phyloP scores from a whole-genome alignment of 495 filamentous ascomycete species.

The Lasiosphaeria hispida region DNA sequence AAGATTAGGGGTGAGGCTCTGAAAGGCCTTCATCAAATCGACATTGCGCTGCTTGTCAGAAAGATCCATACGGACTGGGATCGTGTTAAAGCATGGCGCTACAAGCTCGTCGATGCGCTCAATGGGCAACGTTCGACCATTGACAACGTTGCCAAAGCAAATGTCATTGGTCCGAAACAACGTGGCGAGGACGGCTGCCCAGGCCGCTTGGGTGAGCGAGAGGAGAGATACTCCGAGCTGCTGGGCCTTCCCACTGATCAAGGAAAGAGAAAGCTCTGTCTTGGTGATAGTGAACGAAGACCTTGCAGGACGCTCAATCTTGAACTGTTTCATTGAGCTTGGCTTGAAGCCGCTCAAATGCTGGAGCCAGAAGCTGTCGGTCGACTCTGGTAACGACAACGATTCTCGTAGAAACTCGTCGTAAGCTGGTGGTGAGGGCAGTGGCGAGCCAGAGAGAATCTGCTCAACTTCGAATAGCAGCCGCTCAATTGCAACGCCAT shows the following conservation, averaged over 20 bases:
- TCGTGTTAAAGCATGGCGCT: slow-evolving; percentile 84
- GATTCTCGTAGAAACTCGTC: slow-evolving; percentile 38
- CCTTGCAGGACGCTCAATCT: not conserved
- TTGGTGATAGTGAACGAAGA: not conserved
- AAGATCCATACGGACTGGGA: slow-evolving; percentile 68
- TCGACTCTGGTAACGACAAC: slow-evolving; percentile 25
- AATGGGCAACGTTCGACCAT: slow-evolving; percentile 64
- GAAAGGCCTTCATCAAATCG: slow-evolving; percentile 54
- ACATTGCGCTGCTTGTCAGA: slow-evolving; percentile 39
- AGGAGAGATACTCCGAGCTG: slow-evolving; percentile 58
- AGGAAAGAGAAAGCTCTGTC: slow-evolving; percentile 33
- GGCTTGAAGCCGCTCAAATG: slow-evolving; percentile 51
- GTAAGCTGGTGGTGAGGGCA: slow-evolving; percentile 48
- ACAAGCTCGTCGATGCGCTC: slow-evolving; percentile 68
- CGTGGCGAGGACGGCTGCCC: slow-evolving; percentile 58
- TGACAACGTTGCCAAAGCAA: slow-evolving; percentile 81
- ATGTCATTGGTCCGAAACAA: slow-evolving; percentile 56
- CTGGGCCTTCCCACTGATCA: slow-evolving; percentile 48
- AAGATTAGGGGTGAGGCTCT: slow-evolving; percentile 54
- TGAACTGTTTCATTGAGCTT: slow-evolving; percentile 34
- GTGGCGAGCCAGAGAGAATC: slow-evolving; percentile 38
- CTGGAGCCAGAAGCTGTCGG: slow-evolving; percentile 61
- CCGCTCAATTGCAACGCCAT: slow-evolving; percentile 65
- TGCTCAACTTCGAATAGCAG: slow-evolving; percentile 65
- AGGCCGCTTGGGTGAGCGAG: slow-evolving; percentile 64